Base-by-base conservation (phyloP, 805 yeast genomes). In the Hanseniaspora mollemarum region DNA sequence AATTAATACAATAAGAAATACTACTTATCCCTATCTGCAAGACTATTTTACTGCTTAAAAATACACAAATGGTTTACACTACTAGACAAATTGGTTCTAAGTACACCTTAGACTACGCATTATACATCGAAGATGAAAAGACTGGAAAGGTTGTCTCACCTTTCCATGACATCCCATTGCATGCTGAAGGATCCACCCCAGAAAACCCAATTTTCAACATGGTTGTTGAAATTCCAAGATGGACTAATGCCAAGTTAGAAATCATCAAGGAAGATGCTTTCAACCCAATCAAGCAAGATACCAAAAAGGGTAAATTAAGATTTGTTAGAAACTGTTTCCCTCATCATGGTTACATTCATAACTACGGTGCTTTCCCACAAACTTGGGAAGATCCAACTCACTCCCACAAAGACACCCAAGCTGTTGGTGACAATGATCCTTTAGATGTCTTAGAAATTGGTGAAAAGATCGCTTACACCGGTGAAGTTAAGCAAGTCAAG, bases 61-160 rank as follows among this genome's bases (percentile, higher is more conserved):
- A n/a, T n/a, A n/a, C 32, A 15, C 60, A 21, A 62, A 83, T 83
- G 90, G 69, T 78, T 58, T 90, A 83, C 80, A 70, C 90, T 54
- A 76, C 92, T 57, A 94, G 96, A 76, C 88, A 83, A 72, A 73
- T 88, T 63, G 98, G 95, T 64, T 94, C 96, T 59, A 87, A 92
- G 66, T 80, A 88, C 85, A 83, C 97, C 57, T 77, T 87, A 62
- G 97, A 90, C 63, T 84, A 81, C 85, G 85, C 81, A 70, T 90
- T 85, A 60, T 92, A 64, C 80, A 73, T 90, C 59, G 96, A 88
- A 74, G 51, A 46, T 32, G 40, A 46, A 40, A 72, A 87, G 69
- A 87, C 87, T 67, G 97, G 97, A 54, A 83, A 87, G 73, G 87
- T 88, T 60, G 79, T 92, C 56, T 88, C 96, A 56, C 85, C 97